Conservation (phyloP, 495 filamentous ascomycete species). For the Pyrenula aspistea region DNA sequence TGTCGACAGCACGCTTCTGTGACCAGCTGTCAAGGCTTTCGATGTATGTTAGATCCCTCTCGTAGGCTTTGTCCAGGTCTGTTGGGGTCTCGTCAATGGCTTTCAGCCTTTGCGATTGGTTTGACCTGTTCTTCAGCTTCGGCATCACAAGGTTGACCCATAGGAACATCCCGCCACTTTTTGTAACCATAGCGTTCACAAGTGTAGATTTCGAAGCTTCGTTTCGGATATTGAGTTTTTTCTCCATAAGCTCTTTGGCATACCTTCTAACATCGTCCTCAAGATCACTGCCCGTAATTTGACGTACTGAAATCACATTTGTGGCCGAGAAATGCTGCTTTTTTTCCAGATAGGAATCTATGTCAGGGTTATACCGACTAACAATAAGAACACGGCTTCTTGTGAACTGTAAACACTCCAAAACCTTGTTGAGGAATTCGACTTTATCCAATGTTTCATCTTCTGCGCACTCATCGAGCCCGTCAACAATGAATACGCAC, state of each 20-base stretch:
- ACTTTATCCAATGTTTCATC: slow-evolving; percentile 7
- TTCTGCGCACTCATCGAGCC: slow-evolving; percentile 13
- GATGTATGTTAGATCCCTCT: slow-evolving; percentile 7
- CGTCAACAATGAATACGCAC: slow-evolving; percentile 12
- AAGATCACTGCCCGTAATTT: no score
- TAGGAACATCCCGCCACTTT: slow-evolving; percentile 14
- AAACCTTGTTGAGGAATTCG: slow-evolving; percentile 7
- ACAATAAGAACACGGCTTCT: slow-evolving; percentile 6
- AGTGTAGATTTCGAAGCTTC: background rate
- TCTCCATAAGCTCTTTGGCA: slow-evolving; percentile 4
- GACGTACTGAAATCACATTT: slow-evolving; percentile 7
- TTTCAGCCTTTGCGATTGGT: slow-evolving; percentile 1
- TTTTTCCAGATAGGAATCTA: slow-evolving; percentile 4
- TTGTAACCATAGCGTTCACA: slow-evolving; percentile 5
- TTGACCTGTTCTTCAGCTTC: slow-evolving; percentile 6
- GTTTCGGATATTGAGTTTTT: slow-evolving; percentile 5
- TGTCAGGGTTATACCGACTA: slow-evolving; percentile 10
- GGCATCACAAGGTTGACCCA: slow-evolving; percentile 8
- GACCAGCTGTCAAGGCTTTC: slow-evolving; percentile 1
- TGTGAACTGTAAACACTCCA: slow-evolving; percentile 1
- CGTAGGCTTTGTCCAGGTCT: slow-evolving; percentile 7
- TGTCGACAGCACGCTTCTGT: slow-evolving; percentile 8
- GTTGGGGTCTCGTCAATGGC: slow-evolving; percentile 7
- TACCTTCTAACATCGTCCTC: slow-evolving; percentile 4
- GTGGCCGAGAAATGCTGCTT: slow-evolving; percentile 2